These are phyloP conservation scores for Podospora sp. DNA, from an alignment of 495 filamentous ascomycete genomes.

Conservation along the genomic window DNA sequence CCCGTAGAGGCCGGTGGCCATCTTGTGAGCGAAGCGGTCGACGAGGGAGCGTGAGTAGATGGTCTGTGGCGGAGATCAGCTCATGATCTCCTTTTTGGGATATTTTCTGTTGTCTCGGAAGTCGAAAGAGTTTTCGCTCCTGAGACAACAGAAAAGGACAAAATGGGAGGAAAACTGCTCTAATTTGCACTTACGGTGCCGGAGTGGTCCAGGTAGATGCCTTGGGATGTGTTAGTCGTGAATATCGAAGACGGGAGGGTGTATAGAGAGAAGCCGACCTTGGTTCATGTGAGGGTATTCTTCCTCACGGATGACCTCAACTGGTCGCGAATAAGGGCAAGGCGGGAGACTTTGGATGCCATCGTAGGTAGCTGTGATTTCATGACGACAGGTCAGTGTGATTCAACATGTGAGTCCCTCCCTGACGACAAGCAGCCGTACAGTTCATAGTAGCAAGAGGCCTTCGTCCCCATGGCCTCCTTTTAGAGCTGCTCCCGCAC, in stretches of 20 bases:
- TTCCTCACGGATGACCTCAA: constrained; percentile 46
- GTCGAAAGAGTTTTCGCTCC: too few species aligned
- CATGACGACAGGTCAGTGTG: neutral
- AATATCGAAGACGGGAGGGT: neutral
- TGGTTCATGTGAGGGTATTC: constrained; percentile 54
- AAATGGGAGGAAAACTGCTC: too few species aligned
- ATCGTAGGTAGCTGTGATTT: neutral
- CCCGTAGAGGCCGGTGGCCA: constrained; percentile 64
- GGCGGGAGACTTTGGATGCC: neutral
- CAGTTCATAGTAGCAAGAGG: constrained; percentile 24
- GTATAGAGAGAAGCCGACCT: constrained; percentile 36
- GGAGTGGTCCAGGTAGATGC: constrained; percentile 73
- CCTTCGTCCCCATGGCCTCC: constrained; percentile 15
- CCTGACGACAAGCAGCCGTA: neutral
- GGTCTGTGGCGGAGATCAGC: too few species aligned
- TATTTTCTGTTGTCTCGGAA: too few species aligned
- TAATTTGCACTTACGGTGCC: too few species aligned
- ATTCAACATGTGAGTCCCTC: neutral
- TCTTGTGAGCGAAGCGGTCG: constrained; percentile 57
- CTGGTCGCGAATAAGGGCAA: constrained; percentile 37
- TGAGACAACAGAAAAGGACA: too few species aligned
- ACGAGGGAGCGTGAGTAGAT: constrained; percentile 67
- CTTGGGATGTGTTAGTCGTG: constrained; percentile 22
- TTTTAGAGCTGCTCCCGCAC: neutral
- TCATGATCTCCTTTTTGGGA: too few species aligned